phyloP scores from a whole-genome alignment of 305 asterid species.

The Fraxinus floribunda region DNA sequence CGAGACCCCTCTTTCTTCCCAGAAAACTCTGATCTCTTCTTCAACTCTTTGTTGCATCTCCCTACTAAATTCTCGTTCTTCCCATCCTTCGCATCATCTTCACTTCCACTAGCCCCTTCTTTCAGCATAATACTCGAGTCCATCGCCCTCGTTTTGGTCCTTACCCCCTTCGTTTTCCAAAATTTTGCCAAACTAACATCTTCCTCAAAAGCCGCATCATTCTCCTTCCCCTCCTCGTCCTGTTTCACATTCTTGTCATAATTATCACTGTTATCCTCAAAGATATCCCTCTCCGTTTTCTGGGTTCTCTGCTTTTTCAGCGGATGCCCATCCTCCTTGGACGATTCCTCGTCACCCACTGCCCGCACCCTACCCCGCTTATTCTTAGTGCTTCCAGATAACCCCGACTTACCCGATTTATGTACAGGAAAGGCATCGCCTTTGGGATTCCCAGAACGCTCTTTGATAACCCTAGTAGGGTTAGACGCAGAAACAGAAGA shows the following conservation, averaged over 20 bases:
- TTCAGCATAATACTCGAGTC: not conserved
- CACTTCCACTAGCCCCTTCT: not conserved
- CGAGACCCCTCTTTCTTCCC: not conserved
- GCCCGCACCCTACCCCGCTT: conserved; percentile 5
- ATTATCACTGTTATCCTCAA: conserved; percentile 4
- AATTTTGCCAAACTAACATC: not conserved
- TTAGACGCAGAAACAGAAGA: conserved; percentile 3
- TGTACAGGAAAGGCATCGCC: conserved; percentile 2
- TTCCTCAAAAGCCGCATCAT: not conserved
- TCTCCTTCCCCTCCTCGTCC: conserved; percentile 12
- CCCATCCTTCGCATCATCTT: not conserved
- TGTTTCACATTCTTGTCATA: conserved; percentile 12
- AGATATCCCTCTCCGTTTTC: conserved; percentile 18
- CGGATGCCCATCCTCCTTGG: conserved; percentile 7
- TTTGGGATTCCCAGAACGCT: conserved; percentile 6
- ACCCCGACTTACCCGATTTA: conserved; percentile 6
- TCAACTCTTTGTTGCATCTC: not conserved
- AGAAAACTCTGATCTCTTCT: conserved; percentile 3
- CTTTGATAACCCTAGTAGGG: conserved; percentile 10
- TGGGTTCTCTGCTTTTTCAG: not conserved
- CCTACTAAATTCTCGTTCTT: not conserved
- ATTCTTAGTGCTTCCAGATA: conserved; percentile 12
- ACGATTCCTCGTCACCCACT: not conserved
- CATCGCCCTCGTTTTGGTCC: conserved; percentile 5
- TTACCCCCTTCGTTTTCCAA: conserved; percentile 8